phyloP scores from a whole-genome alignment of 1,284 basidiomycete species.

The Trametes sp. region DNA sequence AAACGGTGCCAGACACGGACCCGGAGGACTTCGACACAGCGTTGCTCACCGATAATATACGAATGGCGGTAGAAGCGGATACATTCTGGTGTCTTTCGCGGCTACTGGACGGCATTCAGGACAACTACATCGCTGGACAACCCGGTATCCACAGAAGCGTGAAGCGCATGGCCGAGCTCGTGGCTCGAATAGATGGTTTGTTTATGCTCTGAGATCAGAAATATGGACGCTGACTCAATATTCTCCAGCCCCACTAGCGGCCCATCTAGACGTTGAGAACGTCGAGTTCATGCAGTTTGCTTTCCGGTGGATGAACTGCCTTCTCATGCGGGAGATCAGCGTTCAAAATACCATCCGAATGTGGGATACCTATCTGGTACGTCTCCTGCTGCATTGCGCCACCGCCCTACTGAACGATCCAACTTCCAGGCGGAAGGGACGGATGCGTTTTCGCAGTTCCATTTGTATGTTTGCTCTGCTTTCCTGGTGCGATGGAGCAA shows the following conservation, averaged over 20 bases:
- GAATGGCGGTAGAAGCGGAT: slow-evolving; percentile 92
- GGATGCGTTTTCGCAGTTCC: slow-evolving; percentile 96
- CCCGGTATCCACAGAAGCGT: slow-evolving; percentile 95
- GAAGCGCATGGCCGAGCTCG: slow-evolving; percentile 90
- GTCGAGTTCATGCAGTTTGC: slow-evolving; percentile 99
- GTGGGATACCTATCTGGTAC: slow-evolving; percentile 98
- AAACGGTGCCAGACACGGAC: slow-evolving; percentile 69
- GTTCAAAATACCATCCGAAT: slow-evolving; percentile 95
- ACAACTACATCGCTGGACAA: slow-evolving; percentile 95
- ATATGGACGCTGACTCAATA: neutral
- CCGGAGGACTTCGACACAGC: slow-evolving; percentile 88
- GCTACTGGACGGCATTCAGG: slow-evolving; percentile 94
- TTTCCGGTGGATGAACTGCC: slow-evolving; percentile 98
- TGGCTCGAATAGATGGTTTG: slow-evolving; percentile 88
- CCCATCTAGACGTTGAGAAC: slow-evolving; percentile 87
- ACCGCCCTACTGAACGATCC: slow-evolving; percentile 4
- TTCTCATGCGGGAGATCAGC: slow-evolving; percentile 95
- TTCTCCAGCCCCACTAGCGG: slow-evolving; percentile 73
- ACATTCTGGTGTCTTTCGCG: slow-evolving; percentile 97
- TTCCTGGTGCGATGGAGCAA: slow-evolving; percentile 94
- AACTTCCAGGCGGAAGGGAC: slow-evolving; percentile 87
- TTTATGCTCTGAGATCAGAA: too few species aligned
- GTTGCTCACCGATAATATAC: slow-evolving; percentile 70
- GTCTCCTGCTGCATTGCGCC: too few species aligned
- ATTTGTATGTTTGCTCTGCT: slow-evolving; percentile 95